Percentiles rank a stretch among this genome's conserved stretches.
Conservation (phyloP, 257 asterid species). For the Rubia yunnanensis region DNA sequence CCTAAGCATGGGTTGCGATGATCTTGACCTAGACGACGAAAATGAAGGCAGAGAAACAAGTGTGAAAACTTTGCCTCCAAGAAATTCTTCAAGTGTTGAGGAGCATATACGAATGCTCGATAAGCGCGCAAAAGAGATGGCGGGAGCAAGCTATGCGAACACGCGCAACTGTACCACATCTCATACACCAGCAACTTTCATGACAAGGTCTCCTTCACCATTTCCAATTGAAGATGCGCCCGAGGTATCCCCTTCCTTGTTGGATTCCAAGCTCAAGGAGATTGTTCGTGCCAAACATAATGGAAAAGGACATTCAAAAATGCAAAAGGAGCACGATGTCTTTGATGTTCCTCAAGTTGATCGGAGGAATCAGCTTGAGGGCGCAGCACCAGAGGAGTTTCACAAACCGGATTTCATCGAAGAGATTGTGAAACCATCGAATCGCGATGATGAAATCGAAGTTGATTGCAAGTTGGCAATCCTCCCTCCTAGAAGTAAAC, state of each 20-base stretch:
- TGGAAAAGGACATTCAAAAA: too few species aligned
- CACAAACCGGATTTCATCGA: background rate
- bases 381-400: background rate
- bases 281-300: too few species aligned
- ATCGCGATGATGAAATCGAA: background rate
- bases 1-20: background rate
- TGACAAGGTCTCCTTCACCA: background rate
- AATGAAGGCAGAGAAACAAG: background rate
- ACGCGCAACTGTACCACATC: background rate
- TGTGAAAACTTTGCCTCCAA: background rate
- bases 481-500: background rate
- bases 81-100: background rate
- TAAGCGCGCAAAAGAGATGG: background rate
- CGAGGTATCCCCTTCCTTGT: background rate
- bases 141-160: background rate
- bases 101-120: background rate
- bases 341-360: background rate
- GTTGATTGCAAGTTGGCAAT: background rate
- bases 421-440: too few species aligned
- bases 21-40: background rate
- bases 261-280: constrained; percentile 1
- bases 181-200: background rate
- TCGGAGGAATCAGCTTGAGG: background rate
- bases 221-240: background rate
- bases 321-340: too few species aligned